A percentile compares a stretch with the other conserved stretches of the same genome.
Evolutionary conservation across 345 rosid species (phyloP).

Genomic region (Arabidopsis thaliana): TAIR10.1 NC_003075.7:9967501-9968000

Average conservation of each 20-base stretch:
- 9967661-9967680: not conserved
- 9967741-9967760: conserved; percentile 92
- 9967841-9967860: conserved; percentile 85
- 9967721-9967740: conserved; percentile 80
- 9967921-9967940: conserved; percentile 1
- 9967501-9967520: conserved; percentile 61
- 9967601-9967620: conserved; percentile 96
- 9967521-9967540: conserved; percentile 61
- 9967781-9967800: conserved; percentile 82
- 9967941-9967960: not conserved
- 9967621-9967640: conserved; percentile 10
- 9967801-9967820: conserved; percentile 72
- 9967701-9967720: conserved; percentile 97
- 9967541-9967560: conserved; percentile 53
- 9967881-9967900: conserved; percentile 16
- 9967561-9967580: conserved; percentile 37
- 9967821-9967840: conserved; percentile 78
- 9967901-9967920: not conserved
- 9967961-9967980: not conserved
- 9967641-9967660: not conserved
- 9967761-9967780: conserved; percentile 80
- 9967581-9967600: conserved; percentile 68
- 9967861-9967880: conserved; percentile 61
- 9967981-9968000: conserved; percentile 73
- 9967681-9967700: conserved; percentile 9